Conservation (phyloP, 2,329 filamentous ascomycete genomes). For the Incumbomyces lentus region DNA sequence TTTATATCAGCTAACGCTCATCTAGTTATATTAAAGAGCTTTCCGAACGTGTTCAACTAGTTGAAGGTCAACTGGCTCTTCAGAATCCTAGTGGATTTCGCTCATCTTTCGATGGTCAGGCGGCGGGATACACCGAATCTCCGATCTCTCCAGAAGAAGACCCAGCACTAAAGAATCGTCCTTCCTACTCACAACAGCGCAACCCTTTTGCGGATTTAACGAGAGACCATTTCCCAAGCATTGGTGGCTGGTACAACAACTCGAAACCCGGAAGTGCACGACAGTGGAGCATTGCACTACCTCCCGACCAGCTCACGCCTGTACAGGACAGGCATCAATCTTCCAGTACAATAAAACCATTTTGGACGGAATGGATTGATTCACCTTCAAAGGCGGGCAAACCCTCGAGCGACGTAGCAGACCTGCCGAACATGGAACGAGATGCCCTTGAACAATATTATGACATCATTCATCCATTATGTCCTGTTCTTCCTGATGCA, state of each 20-base stretch:
- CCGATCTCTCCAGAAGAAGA: conserved; percentile 42
- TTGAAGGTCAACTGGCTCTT: conserved; percentile 62
- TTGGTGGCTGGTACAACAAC: conserved; percentile 11
- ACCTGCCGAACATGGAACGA: conserved; percentile 5
- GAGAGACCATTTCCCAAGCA: conserved; percentile 15
- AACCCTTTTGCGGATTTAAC: conserved; percentile 23
- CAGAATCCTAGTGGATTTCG: conserved; percentile 35
- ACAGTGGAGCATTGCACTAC: conserved; percentile 17
- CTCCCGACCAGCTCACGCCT: conserved; percentile 14
- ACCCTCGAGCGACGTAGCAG: conserved; percentile 5
- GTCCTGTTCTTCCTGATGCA: conserved; percentile 16
- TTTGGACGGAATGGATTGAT: conserved; percentile 8
- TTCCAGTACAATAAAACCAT: conserved; percentile 4
- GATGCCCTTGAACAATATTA: conserved; percentile 14
- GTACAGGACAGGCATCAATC: conserved; percentile 6
- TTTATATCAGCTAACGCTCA: conserved; percentile 1
- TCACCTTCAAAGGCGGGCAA: conserved; percentile 12
- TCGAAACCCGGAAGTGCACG: conserved; percentile 8
- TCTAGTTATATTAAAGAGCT: conserved; percentile 80
- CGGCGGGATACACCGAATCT: conserved; percentile 27
- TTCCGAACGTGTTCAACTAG: conserved; percentile 69
- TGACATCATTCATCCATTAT: conserved; percentile 14
- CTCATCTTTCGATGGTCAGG: conserved; percentile 17
- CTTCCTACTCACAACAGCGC: conserved; percentile 33
- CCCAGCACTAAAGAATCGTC: conserved; percentile 35